Base-by-base conservation (phyloP, 441 rosid species). In the Biscutella laevigata region DNA sequence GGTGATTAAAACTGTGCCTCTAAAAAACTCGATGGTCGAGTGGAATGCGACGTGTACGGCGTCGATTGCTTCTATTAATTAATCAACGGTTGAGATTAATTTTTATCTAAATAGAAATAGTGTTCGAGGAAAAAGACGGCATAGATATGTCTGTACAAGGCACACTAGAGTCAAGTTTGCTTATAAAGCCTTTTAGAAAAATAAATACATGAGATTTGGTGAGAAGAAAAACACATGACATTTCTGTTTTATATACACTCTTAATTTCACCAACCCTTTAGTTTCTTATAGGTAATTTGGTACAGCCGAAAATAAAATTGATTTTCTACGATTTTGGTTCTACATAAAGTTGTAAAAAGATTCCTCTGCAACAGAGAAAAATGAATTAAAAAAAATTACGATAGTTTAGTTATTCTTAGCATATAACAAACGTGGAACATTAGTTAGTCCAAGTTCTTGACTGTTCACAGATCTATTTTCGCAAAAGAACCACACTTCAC, bases 41-140 rank as follows among this genome's bases (percentile, higher is more conserved):
- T n/a, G n/a, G n/a, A n/a, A n/a, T n/a, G n/a, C 20, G 57, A 64
- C 69, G 62, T 28, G 52, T 56, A 54, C 12, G 26, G 46, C 0
- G 2, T 11, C 0, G 0, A 8, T 45, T 38, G 48, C 24, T 38
- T 45, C 13, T 11, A 6, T 47, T 0, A 8, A n/a, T 8, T 5
- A 2, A 46, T 54, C 49, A 6, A 62, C 17, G 61, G 43, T 22
- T 9, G 10, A 11, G 19, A 38, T 62, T 30, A 15, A 12, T 29
- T 44, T 19, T 0, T 6, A 7, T 43, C 7, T 14, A 4, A 6
- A 25, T 14, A n/a, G 19, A 49, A 50, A 11, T 32, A 17, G 17
- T 45, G 10, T 36, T 19, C n/a, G n/a, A n/a, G 21, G 15, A 32
- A 44, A 39, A 15, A 44, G 17, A 34, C 33, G n/a, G 27, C 34